Evolutionary conservation across 2,329 filamentous ascomycete genomes (phyloP), one percentile per base, ranked within the genome.

Genomic region (Stagonosporopsis cucurbitacearum): DNA sequence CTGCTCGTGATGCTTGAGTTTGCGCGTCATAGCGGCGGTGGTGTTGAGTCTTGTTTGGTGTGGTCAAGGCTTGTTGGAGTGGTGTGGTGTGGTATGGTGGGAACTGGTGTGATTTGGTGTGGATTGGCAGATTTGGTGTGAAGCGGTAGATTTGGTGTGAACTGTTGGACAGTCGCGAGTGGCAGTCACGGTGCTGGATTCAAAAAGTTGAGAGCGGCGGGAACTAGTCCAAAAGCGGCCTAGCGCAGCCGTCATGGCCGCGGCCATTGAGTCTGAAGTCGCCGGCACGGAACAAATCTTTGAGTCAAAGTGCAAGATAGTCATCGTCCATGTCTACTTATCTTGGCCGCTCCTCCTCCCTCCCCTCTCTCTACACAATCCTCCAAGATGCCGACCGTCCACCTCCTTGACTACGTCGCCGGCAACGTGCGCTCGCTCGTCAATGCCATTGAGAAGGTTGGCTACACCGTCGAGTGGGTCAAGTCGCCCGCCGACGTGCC

Each of bases 371-470:
- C 8, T 22, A 17, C 25, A 26, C 30, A 25, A 12, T 20, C 2
- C 5, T 23, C 7, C 20, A 28, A 19, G 15, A 92, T 92, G 89
- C 86, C 90, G 62, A 91, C 84, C 44, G 90, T 94, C 62, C 85
- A 94, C 78, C 79, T 95, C 83, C 81, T 88, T 49, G 86, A 98
- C 80, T 98, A 97, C 75, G 94, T 97, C 64, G 94, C 95, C 59
- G 95, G 95, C 72, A 99, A 99, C 77, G 88, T 99, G 67, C 89
- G 94, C 63, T 97, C 93, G 62, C 85, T 99, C 69, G 94, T 93
- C 73, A 99, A 99, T 81, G 95, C 94, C 68, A 96, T 99, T 71
- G 94, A 99, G 77, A 96, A 95, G 78, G 85, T 94, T 56, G 95
- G 95, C 59, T 98, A 94, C 75, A 85, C 90, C 40, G 91, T 99